Base-by-base conservation (phyloP, 176 grass and related monocot genomes). In the Oryza meyeriana region DNA sequence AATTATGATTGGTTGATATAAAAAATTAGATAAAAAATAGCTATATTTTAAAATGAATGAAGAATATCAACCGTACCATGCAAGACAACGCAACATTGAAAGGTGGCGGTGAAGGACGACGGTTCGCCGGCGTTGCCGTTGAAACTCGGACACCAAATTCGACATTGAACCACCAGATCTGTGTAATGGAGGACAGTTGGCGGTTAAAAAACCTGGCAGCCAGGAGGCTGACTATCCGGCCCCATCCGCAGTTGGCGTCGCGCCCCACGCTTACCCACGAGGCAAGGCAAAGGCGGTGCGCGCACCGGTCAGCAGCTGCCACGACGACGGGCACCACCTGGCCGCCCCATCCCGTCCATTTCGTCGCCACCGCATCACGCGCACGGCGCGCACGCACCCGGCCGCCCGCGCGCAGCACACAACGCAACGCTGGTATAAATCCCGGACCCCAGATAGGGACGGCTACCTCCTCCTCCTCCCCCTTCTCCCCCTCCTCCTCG, bases 391-490 rank as follows among this genome's bases (percentile, higher is more conserved):
- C 40, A 42, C 39, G 39, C 39, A 4, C 39, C 39, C 39, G n/a
- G n/a, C 38, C 41, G 41, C 41, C 12, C 44, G 7, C 64, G 6
- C 57, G 5, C 70, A 9, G 18, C 67, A 32, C 69, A 1, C 79
- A 7, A 7, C 48, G 48, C 48, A 16, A 14, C 20, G 50, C 47
- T 18, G 22, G 61, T 83, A 90, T 88, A 93, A 79, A 85, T 74
- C 75, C 39, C 30, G 66, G 3, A 22, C 20, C 64, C 61, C 61
- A 8, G 71, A 81, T 41, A 84, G 68, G 28, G 82, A 88, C 80
- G 68, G 38, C 44, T 33, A 22, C 74, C 73, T 18, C 18, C 61
- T 1, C 16, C 30, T 29, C 3, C 61, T 16, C 30, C 57, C 50
- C 16, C 58, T 20, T 10, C 2, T 20, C 5, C 27, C 35, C 18